Conservation (phyloP, 805 yeast species). For the Ogataea wickerhamii region DNA sequence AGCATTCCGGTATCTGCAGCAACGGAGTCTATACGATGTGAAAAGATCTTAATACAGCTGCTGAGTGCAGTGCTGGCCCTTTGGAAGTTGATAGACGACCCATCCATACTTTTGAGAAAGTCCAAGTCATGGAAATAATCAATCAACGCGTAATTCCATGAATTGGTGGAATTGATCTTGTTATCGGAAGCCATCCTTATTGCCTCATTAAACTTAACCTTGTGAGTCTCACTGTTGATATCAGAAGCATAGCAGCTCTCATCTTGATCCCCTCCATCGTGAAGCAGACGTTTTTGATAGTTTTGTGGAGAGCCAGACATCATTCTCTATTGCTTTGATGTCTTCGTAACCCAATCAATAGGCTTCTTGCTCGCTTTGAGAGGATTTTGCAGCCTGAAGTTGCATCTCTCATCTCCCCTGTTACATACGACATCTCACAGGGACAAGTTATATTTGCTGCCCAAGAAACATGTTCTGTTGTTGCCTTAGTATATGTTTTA, state of each 20-base stretch:
- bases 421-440: too few relatives aligned
- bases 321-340: too few relatives aligned
- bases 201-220: conserved; percentile 23
- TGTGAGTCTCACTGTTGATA: conserved; percentile 9
- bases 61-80: conserved; percentile 47
- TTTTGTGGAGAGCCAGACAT: too few relatives aligned
- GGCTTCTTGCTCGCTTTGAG: too few relatives aligned
- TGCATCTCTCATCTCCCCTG: too few relatives aligned
- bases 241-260: conserved; percentile 7
- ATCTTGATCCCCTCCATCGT: conserved; percentile 7
- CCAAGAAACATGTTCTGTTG: too few relatives aligned
- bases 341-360: too few relatives aligned
- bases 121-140: conserved; percentile 52
- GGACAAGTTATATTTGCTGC: too few relatives aligned
- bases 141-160: conserved; percentile 49
- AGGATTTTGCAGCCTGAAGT: too few relatives aligned
- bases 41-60: conserved; percentile 50
- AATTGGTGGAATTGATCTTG: conserved; percentile 45
- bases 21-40: conserved; percentile 45
- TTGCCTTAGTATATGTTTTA: too few relatives aligned
- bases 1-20: conserved; percentile 33
- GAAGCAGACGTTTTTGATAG: too few relatives aligned
- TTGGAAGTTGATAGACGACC: conserved; percentile 44
- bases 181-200: conserved; percentile 30
- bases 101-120: conserved; percentile 38